Conservation (phyloP, 140 eudicot species). For the Ambrosia hybrid region DNA sequence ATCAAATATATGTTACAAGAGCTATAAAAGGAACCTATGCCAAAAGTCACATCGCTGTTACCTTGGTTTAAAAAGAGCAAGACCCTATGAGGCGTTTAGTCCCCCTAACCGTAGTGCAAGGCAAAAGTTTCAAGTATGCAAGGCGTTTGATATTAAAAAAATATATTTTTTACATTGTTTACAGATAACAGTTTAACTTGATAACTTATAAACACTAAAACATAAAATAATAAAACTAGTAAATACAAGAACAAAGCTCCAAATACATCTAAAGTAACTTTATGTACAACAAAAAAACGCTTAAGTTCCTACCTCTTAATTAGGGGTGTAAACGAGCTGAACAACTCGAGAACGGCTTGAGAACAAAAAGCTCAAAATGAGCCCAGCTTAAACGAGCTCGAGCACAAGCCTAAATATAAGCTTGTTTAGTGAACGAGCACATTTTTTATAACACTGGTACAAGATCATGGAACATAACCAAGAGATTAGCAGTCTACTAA, state of each 20-base stretch:
- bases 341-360: too few relatives aligned
- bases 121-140: not conserved
- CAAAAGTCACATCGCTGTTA: not conserved
- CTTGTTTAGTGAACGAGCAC: too few relatives aligned
- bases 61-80: not conserved
- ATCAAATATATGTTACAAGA: not conserved
- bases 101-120: not conserved
- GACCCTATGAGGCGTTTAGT: not conserved
- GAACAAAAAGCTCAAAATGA: too few relatives aligned
- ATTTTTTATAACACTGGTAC: too few relatives aligned
- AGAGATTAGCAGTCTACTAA: too few relatives aligned
- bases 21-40: not conserved
- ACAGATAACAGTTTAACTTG: not conserved
- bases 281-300: too few relatives aligned
- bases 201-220: not conserved
- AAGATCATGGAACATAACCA: too few relatives aligned
- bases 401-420: too few relatives aligned
- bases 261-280: not conserved
- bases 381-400: too few relatives aligned
- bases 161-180: not conserved
- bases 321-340: too few relatives aligned
- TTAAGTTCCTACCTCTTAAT: too few relatives aligned
- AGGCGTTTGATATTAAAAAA: not conserved
- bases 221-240: not conserved
- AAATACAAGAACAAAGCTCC: too few relatives aligned